A percentile compares a stretch with the other conserved stretches of the same genome.
phyloP scores from a whole-genome alignment of 495 filamentous ascomycete genomes.

The Podospora pseudoanserina region DNA sequence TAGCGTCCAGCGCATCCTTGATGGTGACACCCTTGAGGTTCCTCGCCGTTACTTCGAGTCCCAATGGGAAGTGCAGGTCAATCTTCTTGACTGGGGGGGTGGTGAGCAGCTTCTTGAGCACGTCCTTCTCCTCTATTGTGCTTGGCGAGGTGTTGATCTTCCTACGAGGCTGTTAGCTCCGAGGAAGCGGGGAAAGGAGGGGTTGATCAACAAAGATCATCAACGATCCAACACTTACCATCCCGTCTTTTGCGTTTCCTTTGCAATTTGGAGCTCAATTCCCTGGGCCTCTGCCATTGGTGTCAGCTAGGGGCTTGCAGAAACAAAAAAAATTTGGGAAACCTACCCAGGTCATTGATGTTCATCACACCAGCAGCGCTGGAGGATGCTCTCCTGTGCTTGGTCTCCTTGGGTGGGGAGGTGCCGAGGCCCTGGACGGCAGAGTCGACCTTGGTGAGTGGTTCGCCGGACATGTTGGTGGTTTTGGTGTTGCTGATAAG shows the following conservation, averaged over 20 bases:
- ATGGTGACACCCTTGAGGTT: slow-evolving; percentile 91
- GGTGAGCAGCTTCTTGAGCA: slow-evolving; percentile 74
- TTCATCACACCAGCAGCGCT: slow-evolving; percentile 65
- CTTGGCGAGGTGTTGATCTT: slow-evolving; percentile 82
- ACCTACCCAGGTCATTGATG: slow-evolving; percentile 81
- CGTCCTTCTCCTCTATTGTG: slow-evolving; percentile 71
- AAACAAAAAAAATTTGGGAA: background rate
- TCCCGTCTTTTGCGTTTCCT: slow-evolving; percentile 83
- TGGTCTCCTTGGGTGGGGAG: slow-evolving; percentile 61
- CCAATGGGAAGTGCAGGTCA: slow-evolving; percentile 82
- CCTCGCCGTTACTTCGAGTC: slow-evolving; percentile 81
- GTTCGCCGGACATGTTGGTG: slow-evolving; percentile 57
- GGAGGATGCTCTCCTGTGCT: slow-evolving; percentile 64
- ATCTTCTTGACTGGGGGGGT: slow-evolving; percentile 86
- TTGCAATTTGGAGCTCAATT: slow-evolving; percentile 72
- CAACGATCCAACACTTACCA: slow-evolving; percentile 62
- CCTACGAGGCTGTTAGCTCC: slow-evolving; percentile 47
- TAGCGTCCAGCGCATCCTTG: slow-evolving; percentile 90
- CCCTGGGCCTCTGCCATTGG: slow-evolving; percentile 61
- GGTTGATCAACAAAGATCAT: background rate
- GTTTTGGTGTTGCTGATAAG: slow-evolving; percentile 14
- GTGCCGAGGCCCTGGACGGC: slow-evolving; percentile 74
- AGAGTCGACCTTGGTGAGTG: slow-evolving; percentile 81
- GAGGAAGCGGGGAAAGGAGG: slow-evolving; percentile 7
- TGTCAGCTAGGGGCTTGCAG: slow-evolving; percentile 5